Evolutionary conservation across 2,329 filamentous ascomycete genomes (phyloP).

Genomic region (Alternaria sp.): DNA sequence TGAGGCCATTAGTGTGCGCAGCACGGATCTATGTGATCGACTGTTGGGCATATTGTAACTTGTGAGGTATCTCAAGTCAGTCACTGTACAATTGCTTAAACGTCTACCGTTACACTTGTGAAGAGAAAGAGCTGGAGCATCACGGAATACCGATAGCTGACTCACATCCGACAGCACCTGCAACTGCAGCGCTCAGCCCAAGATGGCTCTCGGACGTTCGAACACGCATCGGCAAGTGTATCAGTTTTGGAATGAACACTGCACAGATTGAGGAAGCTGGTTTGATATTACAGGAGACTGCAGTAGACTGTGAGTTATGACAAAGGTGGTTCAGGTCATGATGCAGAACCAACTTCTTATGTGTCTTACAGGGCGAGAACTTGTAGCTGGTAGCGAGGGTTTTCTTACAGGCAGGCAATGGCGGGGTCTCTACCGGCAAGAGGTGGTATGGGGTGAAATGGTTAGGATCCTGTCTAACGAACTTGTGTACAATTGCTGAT

Average conservation of each 20-base stretch:
- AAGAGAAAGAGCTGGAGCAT: background rate
- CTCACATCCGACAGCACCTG: background rate
- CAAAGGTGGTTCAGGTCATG: background rate
- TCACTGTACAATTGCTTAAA: background rate
- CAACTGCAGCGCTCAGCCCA: conserved; percentile 40
- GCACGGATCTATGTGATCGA: background rate
- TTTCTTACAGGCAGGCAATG: conserved; percentile 70
- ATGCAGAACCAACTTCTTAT: background rate
- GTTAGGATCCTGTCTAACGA: conserved; percentile 52
- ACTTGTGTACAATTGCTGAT: conserved; percentile 29
- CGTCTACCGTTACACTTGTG: background rate
- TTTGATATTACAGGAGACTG: conserved; percentile 64
- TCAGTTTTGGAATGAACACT: conserved; percentile 72
- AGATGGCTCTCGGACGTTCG: conserved; percentile 75
- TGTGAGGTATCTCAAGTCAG: background rate
- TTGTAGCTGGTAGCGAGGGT: conserved; percentile 76
- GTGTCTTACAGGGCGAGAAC: conserved; percentile 57
- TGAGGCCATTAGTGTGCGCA: background rate
- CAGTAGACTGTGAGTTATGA: conserved; percentile 61
- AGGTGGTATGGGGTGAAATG: conserved; percentile 86
- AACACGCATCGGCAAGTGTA: conserved; percentile 72
- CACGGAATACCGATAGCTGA: background rate
- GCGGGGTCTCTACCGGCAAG: conserved; percentile 68
- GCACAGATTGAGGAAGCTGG: conserved; percentile 65
- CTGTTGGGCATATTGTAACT: background rate